phyloP scores from a whole-genome alignment of 768 basidiomycete species.

The Rhizopogon vesiculosus region DNA sequence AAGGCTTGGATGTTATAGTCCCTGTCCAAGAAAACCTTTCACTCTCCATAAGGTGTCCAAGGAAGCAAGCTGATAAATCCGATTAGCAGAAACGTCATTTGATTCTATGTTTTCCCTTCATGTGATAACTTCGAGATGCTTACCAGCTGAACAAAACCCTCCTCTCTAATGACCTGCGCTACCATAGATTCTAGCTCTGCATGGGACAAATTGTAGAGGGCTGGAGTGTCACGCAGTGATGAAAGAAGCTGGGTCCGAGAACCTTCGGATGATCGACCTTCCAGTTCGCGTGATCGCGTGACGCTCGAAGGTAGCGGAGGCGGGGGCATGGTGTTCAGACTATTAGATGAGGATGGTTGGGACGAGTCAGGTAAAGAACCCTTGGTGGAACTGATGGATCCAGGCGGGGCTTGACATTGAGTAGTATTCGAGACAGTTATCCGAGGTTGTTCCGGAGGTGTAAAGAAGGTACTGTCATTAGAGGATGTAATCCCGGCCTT shows the following conservation, averaged over 20 bases:
- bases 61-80: slow-evolving; percentile 41
- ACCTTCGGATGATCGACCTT: neutral
- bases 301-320: slow-evolving; percentile 23
- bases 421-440: neutral
- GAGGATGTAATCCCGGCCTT: neutral
- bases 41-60: slow-evolving; percentile 51
- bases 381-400: slow-evolving; percentile 3
- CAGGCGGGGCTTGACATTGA: neutral
- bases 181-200: slow-evolving; percentile 53
- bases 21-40: slow-evolving; percentile 33
- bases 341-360: slow-evolving; percentile 23
- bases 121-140: slow-evolving; percentile 8
- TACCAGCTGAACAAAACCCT: slow-evolving; percentile 77
- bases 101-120: neutral
- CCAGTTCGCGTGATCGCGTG: neutral
- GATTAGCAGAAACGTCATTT: neutral
- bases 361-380: slow-evolving; percentile 29
- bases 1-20: neutral
- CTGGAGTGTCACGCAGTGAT: slow-evolving; percentile 39
- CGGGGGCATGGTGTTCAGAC: slow-evolving; percentile 22
- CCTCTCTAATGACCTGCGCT: slow-evolving; percentile 60
- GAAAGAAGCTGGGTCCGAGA: slow-evolving; percentile 24
- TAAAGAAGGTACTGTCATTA: slow-evolving; percentile 21
- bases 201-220: slow-evolving; percentile 50
- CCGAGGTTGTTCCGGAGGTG: slow-evolving; percentile 20